Evolutionary conservation across 2,329 filamentous ascomycete species (phyloP), one percentile per base, ranked within the genome.

Genomic region (Trichophyton simii): DNA sequence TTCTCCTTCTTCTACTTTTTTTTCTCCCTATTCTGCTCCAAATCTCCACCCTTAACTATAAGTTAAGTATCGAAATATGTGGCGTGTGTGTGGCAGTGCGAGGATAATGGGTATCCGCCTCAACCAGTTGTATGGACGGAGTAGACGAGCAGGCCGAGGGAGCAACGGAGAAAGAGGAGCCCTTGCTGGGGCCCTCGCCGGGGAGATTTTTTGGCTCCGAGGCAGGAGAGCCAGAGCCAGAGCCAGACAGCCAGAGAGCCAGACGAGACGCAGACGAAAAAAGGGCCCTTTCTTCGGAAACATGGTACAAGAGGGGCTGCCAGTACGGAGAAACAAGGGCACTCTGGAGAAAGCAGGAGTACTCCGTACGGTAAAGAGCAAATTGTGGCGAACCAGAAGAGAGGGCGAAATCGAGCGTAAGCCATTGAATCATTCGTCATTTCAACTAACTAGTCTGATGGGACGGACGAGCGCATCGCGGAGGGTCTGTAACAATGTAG

Each of bases 41-140:
- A n/a, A 44, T 44, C 54, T 38, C 54, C 54, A 36, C 54, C 28
- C 54, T 57, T 25, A 57, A 57, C n/a, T 34, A 54, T 31, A 22
- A 18, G 11, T 31, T 3, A 25, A 34, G 28, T 31, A 57, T 20
- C 8, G 15, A 31, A n/a, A 28, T 28, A 36, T 55, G 50, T 55
- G 50, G 50, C 50, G 50, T 36, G 25, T 54, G 50, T 55, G 50
- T 55, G 50, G 50, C 50, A 34, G 50, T 55, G 50, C 50, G 50
- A 38, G 34, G 8, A 13, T 13, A 7, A 38, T 38, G 34, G 34
- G 34, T 38, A 38, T 38, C 34, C 9, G 34, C 34, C 34, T 38
- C 34, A 38, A 2, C 34, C 34, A 38, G 34, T 38, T 38, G 34
- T 38, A 38, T 38, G 28, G 28, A 22, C 20, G 11, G 22, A 48